Evolutionary conservation across 2,329 filamentous ascomycete species (phyloP).

Genomic region (Stagonosporopsis cucurbitacearum): DNA sequence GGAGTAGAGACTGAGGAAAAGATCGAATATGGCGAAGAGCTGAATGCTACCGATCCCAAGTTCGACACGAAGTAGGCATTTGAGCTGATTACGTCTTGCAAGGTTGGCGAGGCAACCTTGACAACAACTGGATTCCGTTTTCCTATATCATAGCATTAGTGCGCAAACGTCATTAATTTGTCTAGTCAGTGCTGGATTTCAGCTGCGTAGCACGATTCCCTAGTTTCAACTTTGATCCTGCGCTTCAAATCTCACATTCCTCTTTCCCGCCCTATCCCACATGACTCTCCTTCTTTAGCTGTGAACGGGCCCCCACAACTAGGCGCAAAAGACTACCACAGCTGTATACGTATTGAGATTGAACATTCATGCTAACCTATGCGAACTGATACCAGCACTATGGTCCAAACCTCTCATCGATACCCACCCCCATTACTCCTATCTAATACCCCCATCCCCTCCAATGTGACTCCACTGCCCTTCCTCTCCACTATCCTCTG

Average conservation of each 20-base stretch:
- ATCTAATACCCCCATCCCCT: conserved; percentile 35
- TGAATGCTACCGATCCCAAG: conserved; percentile 52
- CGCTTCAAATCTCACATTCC: too few relatives aligned
- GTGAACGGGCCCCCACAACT: too few relatives aligned
- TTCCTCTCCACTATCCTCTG: conserved; percentile 24
- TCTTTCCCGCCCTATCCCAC: too few relatives aligned
- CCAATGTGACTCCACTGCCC: conserved; percentile 35
- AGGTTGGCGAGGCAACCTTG: too few relatives aligned
- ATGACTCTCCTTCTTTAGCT: too few relatives aligned
- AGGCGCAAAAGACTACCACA: neutral
- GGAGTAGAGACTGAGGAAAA: conserved; percentile 48
- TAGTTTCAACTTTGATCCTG: too few relatives aligned
- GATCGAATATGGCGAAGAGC: conserved; percentile 47
- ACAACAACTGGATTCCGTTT: too few relatives aligned
- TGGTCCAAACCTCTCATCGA: conserved; percentile 8
- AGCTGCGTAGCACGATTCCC: too few relatives aligned
- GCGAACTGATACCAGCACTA: neutral
- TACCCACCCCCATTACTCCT: conserved; percentile 26
- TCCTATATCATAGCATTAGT: too few relatives aligned
- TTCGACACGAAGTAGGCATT: conserved; percentile 26
- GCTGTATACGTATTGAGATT: neutral
- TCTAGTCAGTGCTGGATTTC: too few relatives aligned
- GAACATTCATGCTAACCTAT: neutral
- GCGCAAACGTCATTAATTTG: too few relatives aligned
- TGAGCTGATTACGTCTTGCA: too few relatives aligned